phyloP scores from a whole-genome alignment of 768 basidiomycete species.

The Erythrobasidium yunnanense region DNA sequence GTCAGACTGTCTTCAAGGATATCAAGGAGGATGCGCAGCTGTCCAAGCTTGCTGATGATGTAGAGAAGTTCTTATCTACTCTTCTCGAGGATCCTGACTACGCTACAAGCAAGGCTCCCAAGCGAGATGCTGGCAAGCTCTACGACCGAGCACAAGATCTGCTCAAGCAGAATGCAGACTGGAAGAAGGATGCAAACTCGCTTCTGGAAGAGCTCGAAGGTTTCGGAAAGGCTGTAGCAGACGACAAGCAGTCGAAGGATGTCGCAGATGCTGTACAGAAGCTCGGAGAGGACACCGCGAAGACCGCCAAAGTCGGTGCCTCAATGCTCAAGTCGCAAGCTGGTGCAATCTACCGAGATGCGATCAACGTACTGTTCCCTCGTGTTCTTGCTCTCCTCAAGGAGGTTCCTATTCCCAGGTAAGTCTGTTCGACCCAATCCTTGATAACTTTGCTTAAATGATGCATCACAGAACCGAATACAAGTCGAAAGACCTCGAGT shows the following conservation, averaged over 20 bases:
- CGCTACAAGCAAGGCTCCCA: constrained; percentile 8
- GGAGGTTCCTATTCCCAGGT: constrained; percentile 25
- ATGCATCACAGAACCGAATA: constrained; percentile 14
- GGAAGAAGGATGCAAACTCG: constrained; percentile 7
- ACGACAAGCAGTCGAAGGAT: constrained; percentile 19
- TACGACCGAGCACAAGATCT: constrained; percentile 12
- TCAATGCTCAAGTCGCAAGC: constrained; percentile 23
- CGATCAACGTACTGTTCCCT: constrained; percentile 18
- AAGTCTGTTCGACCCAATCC: not conserved
- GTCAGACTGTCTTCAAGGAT: constrained; percentile 1
- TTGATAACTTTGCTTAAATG: not conserved
- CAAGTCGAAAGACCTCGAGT: constrained; percentile 19
- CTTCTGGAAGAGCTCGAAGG: constrained; percentile 9
- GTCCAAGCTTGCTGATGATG: constrained; percentile 7
- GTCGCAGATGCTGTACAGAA: constrained; percentile 8
- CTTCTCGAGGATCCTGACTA: constrained; percentile 20
- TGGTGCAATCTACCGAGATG: constrained; percentile 21
- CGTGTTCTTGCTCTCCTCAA: constrained; percentile 17
- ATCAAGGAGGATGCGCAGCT: constrained; percentile 22
- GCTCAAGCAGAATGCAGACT: constrained; percentile 14
- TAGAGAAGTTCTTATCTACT: constrained; percentile 6
- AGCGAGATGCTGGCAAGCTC: constrained; percentile 23
- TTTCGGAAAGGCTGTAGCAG: constrained; percentile 14
- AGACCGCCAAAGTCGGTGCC: constrained; percentile 17
- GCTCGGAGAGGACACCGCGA: constrained; percentile 3